Base-by-base conservation (phyloP, 306 rosid genomes). In the Ziziphus jujuba region DNA sequence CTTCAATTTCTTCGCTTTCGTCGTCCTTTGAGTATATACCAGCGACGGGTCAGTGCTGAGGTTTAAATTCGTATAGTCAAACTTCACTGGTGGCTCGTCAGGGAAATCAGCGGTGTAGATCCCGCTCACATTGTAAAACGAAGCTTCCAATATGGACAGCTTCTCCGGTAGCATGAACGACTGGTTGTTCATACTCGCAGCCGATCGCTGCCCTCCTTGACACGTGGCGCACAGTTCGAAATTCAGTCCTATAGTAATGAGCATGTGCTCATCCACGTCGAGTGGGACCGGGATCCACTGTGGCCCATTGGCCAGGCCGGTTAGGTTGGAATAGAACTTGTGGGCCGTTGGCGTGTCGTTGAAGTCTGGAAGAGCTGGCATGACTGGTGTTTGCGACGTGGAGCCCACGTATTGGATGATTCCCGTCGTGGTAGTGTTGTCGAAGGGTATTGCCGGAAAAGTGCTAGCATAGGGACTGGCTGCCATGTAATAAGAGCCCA, bases 401-500 rank as follows among this genome's bases (percentile, higher is more conserved):
- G 64, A 25, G 21, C 75, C 73, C 7, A 64, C 48, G 43, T 90
- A 90, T 25, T 16, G 3, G 20, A 90, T 6, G 21, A 80, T 20
- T 0, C 83, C 92, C 33, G 81, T 66, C 0, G 92, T 80, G 24
- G 75, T 77, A 2, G 84, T 55, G 61, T 63, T 69, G 9, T 67
- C 65, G 31, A 57, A 35, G 0, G 0, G 0, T 0, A 75, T 15
- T 2, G 7, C 8, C 0, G 56, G 48, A 11, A n/a, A 35, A 11
- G 5, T 36, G 34, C 17, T 6, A 2, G 49, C 15, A 45, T 85
- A 87, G 0, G 86, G 74, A 7, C 68, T 48, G 17, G 77, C 88
- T 0, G 84, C 90, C 90, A 87, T 85, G 84, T 84, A 84, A 34
- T 91, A 91, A 2, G 95, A 87, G 0, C 70, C 86, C 0, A 36